Evolutionary conservation across 2,329 filamentous ascomycete genomes (phyloP), one percentile per base, ranked within the genome.

Genomic region (Chaetomium olivaceum): DNA sequence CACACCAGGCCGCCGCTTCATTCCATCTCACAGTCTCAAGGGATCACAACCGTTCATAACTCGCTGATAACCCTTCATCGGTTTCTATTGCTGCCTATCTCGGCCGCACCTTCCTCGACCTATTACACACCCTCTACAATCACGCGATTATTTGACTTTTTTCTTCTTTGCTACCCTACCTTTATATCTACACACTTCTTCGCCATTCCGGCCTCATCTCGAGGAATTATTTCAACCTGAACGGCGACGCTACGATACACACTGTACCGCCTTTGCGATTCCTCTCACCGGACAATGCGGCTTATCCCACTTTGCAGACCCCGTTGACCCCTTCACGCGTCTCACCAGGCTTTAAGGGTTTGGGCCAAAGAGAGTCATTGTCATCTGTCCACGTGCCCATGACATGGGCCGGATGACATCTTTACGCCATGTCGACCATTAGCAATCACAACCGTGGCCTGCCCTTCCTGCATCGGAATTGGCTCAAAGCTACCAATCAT

Each of bases 391-490:
- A 21, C 63, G n/a, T 33, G 69, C 67, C 65, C 39, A 70, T 70
- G 68, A 59, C 59, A 58, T n/a, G 62, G n/a, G 27, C 68, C 67
- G 65, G 46, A 69, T 70, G 68, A 59, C 59, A 58, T 21, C 14
- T 46, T 27, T 69, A 74, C 75, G 77, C 76, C 76, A 86, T 86
- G 83, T 81, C 81, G 73, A 76, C 77, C 72, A 77, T 78, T 73
- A 78, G 75, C 73, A 77, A 78, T 68, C 81, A 78, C 72, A 79
- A 79, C 76, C 80, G 81, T 76, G 80, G 78, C 71, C 77, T 82
- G 64, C 83, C 84, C 67, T 86, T 83, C 74, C 80, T 86, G 66
- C 82, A 84, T 70, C 81, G 83, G 73, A 84, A 82, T 73, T 85
- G 81, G 82, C 77, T 81, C 68, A 79, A 77, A 67, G 80, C 79